Evolutionary conservation across 2,329 filamentous ascomycete genomes (phyloP).

Genomic region (Diaporthe sp.): DNA sequence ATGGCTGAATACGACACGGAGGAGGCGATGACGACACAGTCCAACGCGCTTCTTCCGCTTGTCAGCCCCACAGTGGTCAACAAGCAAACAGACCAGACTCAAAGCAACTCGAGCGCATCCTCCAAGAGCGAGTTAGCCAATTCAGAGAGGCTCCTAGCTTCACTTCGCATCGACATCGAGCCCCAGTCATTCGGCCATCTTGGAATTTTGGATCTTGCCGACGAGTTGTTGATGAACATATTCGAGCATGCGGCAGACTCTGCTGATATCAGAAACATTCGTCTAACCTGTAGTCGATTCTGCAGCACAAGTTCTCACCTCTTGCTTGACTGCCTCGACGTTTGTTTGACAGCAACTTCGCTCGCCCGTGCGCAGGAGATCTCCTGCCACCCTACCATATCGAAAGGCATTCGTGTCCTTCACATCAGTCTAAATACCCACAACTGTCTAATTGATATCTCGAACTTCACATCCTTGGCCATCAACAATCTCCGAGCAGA

Average conservation of each 20-base stretch:
- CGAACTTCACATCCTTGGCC: not conserved
- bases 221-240: not conserved
- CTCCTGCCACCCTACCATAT: not conserved
- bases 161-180: not conserved
- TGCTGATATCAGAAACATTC: not conserved
- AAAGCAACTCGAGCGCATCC: not conserved
- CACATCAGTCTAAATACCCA: not conserved
- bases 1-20: not conserved
- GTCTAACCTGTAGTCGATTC: not conserved
- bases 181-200: not conserved
- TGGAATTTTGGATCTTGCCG: not conserved
- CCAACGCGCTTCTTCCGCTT: not conserved
- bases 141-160: not conserved
- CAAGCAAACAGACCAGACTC: not conserved
- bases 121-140: not conserved
- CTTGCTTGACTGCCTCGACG: not conserved
- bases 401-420: not conserved
- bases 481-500: not conserved
- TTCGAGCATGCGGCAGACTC: not conserved
- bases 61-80: not conserved
- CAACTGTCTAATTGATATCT: not conserved
- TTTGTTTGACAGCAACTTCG: not conserved
- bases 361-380: not conserved
- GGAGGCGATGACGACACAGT: not conserved
- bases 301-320: not conserved